Conservation (phyloP, 75 land plant genomes). For the Pinus taeda region DNA sequence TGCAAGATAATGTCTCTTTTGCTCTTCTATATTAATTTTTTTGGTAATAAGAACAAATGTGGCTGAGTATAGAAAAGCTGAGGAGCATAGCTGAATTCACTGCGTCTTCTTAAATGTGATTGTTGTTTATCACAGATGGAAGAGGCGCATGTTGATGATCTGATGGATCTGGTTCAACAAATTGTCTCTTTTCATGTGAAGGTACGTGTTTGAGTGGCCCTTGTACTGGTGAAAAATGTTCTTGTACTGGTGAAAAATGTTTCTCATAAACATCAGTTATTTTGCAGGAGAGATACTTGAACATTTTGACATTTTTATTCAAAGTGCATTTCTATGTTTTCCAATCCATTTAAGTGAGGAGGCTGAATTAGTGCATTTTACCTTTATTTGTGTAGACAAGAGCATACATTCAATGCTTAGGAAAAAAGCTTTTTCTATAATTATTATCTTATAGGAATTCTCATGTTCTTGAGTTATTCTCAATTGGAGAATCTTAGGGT, state of each 20-base stretch:
- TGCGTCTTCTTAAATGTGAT: background rate
- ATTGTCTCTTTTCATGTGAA: conserved; percentile 98
- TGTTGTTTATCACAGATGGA: conserved; percentile 49
- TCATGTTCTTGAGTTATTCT: background rate
- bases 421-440: background rate
- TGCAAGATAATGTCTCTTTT: background rate
- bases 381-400: background rate
- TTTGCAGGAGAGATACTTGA: background rate
- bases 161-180: conserved; percentile 94
- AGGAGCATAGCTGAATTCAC: background rate
- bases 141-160: conserved; percentile 68
- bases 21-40: background rate
- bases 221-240: too few relatives aligned
- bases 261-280: background rate
- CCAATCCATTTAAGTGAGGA: background rate
- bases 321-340: background rate
- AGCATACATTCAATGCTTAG: background rate
- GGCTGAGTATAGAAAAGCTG: background rate
- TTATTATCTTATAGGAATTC: background rate
- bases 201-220: conserved; percentile 32
- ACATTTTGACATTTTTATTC: background rate
- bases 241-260: too few relatives aligned
- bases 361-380: background rate
- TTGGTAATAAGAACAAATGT: background rate
- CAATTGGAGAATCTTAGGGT: background rate